Evolutionary conservation across 2,329 filamentous ascomycete genomes (phyloP).

Genomic region (Xylaria sp.): DNA sequence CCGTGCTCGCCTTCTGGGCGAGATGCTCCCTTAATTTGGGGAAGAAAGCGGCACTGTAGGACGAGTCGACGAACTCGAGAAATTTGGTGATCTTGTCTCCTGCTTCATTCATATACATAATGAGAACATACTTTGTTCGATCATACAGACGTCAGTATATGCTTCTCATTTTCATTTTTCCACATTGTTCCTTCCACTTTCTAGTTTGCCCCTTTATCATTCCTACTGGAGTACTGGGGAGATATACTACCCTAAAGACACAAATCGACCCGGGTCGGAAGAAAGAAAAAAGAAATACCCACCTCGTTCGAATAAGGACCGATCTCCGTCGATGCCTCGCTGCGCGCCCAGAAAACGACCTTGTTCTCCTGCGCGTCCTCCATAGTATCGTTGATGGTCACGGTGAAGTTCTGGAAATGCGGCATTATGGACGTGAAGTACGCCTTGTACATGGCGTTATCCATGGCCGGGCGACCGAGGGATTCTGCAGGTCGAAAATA

Average conservation of each 20-base stretch:
- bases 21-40: conserved; percentile 27
- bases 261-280: neutral
- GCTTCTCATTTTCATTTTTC: neutral
- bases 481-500: conserved; percentile 17
- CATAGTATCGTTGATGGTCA: conserved; percentile 29
- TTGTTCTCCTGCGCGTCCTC: conserved; percentile 43
- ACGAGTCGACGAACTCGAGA: conserved; percentile 36
- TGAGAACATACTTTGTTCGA: conserved; percentile 35
- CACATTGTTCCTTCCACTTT: neutral
- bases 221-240: neutral
- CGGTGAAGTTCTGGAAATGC: conserved; percentile 24
- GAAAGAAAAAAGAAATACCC: neutral
- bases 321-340: conserved; percentile 36
- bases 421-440: conserved; percentile 25
- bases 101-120: conserved; percentile 40
- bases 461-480: conserved; percentile 27
- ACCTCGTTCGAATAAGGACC: conserved; percentile 41
- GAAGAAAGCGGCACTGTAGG: conserved; percentile 29
- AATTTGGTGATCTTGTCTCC: conserved; percentile 38
- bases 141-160: conserved; percentile 4
- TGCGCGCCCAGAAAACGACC: conserved; percentile 36
- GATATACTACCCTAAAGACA: neutral
- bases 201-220: neutral
- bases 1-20: conserved; percentile 4
- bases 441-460: conserved; percentile 27